phyloP scores from a whole-genome alignment of 192 early-diverging fungal genomes.

The Chytriomyces sp. region DNA sequence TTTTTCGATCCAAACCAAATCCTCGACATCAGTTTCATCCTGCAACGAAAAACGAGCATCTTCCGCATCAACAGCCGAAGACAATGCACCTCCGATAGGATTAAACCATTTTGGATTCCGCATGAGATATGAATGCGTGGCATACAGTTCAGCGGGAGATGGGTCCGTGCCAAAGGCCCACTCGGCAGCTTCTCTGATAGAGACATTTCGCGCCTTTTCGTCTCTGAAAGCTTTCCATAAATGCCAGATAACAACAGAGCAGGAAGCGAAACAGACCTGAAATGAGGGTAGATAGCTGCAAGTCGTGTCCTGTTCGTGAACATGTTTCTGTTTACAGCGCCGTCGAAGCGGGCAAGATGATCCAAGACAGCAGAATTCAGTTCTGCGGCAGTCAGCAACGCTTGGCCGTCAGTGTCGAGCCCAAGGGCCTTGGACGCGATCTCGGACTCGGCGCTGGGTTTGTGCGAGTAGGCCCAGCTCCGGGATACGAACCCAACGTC shows the following conservation, averaged over 20 bases:
- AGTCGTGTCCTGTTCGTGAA: slow-evolving; percentile 16
- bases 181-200: slow-evolving; percentile 37
- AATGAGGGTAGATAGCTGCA: slow-evolving; percentile 15
- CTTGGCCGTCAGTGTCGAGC: slow-evolving; percentile 18
- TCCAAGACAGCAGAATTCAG: slow-evolving; percentile 24
- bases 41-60: slow-evolving; percentile 32
- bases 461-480: neutral
- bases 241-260: too few species aligned
- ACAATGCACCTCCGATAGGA: neutral
- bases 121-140: slow-evolving; percentile 40
- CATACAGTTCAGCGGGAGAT: slow-evolving; percentile 48
- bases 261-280: neutral
- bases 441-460: neutral
- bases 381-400: slow-evolving; percentile 27
- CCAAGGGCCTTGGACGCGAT: slow-evolving; percentile 8
- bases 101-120: slow-evolving; percentile 31
- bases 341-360: slow-evolving; percentile 42
- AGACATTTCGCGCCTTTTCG: slow-evolving; percentile 6
- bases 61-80: neutral
- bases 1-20: slow-evolving; percentile 42
- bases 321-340: slow-evolving; percentile 28
- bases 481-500: slow-evolving; percentile 12
- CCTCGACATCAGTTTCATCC: slow-evolving; percentile 28
- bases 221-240: too few species aligned
- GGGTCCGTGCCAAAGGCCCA: slow-evolving; percentile 26